Evolutionary conservation across 352 stramenopile species (phyloP).

Genomic region (Globisporangium recalcitrans): DNA sequence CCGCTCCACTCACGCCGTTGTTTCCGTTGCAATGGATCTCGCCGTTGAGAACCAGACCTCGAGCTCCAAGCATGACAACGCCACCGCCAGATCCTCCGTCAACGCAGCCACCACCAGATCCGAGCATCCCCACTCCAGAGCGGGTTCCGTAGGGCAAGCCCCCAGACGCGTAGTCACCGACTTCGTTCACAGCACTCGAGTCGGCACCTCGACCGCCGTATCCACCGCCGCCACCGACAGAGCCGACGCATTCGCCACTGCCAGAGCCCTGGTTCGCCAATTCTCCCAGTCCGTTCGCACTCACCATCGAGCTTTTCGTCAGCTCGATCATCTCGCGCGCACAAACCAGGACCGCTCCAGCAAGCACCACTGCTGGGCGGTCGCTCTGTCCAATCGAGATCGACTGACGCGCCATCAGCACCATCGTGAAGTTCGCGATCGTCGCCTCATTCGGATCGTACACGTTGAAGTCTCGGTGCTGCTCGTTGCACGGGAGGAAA

Average conservation of each 20-base stretch:
- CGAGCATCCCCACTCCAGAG: constrained; percentile 58
- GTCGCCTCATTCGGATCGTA: constrained; percentile 11
- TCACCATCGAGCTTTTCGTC: constrained; percentile 34
- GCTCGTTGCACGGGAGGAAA: constrained; percentile 47
- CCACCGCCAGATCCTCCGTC: constrained; percentile 61
- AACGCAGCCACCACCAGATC: constrained; percentile 66
- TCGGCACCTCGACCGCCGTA: constrained; percentile 71
- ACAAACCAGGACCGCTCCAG: constrained; percentile 59
- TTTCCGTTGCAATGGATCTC: constrained; percentile 66
- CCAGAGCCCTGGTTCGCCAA: constrained; percentile 62
- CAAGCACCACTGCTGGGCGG: constrained; percentile 27
- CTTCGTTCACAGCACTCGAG: constrained; percentile 47
- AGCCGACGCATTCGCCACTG: constrained; percentile 46
- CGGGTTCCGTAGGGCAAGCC: constrained; percentile 65
- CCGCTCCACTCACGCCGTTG: constrained; percentile 44
- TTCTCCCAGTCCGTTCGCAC: constrained; percentile 55
- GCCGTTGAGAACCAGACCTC: constrained; percentile 59
- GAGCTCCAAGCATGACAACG: constrained; percentile 59
- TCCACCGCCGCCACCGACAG: constrained; percentile 57
- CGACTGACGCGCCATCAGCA: constrained; percentile 40
- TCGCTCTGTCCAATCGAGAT: constrained; percentile 47
- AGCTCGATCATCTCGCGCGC: constrained; percentile 45
- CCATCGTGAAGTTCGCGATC: constrained; percentile 57
- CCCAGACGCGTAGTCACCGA: constrained; percentile 54
- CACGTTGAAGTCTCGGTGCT: constrained; percentile 21